Evolutionary conservation across 192 early-diverging fungal species (phyloP), one percentile per base, ranked within the genome.

Genomic region (Coemansia sp.): DNA sequence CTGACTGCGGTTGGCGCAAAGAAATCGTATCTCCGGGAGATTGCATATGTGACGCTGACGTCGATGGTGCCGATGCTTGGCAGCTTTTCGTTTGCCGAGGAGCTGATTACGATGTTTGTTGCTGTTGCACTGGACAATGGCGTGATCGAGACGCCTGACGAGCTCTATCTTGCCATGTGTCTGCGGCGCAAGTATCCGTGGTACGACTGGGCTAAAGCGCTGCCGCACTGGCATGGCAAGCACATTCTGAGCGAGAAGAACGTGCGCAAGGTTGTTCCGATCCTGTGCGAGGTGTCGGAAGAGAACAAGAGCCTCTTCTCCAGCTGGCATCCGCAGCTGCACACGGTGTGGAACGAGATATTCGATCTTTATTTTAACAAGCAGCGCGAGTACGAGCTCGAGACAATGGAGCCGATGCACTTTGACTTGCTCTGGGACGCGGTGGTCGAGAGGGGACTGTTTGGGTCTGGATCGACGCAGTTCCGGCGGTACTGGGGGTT

Each of bases 401-500:
- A 55, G 22, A 36, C 47, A 22, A 40, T 45, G 37, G 58, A 68
- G 45, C 82, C 75, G 18, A 86, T 88, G 47, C 75, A 86, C 8
- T 88, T 95, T 73, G 69, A 84, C 51, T 85, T 88, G 58, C 91
- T 99, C 63, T 99, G 97, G 97, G 85, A 83, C 7, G 68, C 71
- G 2, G 84, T 82, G 42, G 90, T 96, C 43, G 94, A 95, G 58
- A 88, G 90, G 39, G 83, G 87, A 6, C 80, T 97, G 54, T 96
- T 97, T 67, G 86, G 85, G 43, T 80, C 88, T 0, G 84, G 88
- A 8, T 66, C 88, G 13, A 87, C 88, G 57, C 90, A 96, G 78
- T 92, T 94, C 72, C 89, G 92, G 68, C 94, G 92, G 75, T 94
- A 87, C 82, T 90, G 95, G 87, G 95, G 93, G 51, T 93, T 96